Percentiles rank a stretch among this genome's conserved stretches.
These are phyloP conservation scores for Spatholobus suberectus DNA, from an alignment of 306 rosid genomes.

Conservation along the genomic window DNA sequence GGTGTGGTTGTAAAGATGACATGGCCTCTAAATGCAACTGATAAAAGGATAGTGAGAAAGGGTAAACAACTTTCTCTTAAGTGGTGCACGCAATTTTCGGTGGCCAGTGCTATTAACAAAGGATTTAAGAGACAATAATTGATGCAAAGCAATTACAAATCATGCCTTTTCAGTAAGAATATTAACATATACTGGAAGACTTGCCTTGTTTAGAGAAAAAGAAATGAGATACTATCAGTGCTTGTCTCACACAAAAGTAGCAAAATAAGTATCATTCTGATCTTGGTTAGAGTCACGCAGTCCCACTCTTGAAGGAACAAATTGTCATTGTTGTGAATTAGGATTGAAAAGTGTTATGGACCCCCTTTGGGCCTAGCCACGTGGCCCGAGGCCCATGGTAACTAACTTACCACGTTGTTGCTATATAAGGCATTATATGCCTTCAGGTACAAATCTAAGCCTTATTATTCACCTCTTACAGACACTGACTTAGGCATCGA, in stretches of 20 bases:
- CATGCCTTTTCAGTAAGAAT: neutral
- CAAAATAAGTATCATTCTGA: neutral
- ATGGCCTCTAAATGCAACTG: neutral
- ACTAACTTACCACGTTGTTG: no score
- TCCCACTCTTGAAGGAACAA: neutral
- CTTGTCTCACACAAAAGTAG: neutral
- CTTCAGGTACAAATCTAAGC: no score
- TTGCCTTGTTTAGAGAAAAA: neutral
- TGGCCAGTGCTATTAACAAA: neutral
- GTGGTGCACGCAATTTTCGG: neutral
- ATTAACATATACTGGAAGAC: neutral
- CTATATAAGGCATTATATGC: no score
- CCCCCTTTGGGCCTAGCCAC: no score
- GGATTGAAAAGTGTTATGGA: no score
- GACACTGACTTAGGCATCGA: no score
- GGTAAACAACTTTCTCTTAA: neutral
- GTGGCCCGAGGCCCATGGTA: no score
- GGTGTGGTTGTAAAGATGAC: neutral
- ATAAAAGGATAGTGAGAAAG: neutral
- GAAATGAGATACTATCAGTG: neutral
- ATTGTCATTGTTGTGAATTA: neutral
- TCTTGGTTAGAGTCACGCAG: neutral
- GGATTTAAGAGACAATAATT: conserved; percentile 18
- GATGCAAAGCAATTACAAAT: conserved; percentile 14
- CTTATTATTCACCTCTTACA: no score